phyloP scores from a whole-genome alignment of 257 asterid genomes.

The Penstemon davidsonii region DNA sequence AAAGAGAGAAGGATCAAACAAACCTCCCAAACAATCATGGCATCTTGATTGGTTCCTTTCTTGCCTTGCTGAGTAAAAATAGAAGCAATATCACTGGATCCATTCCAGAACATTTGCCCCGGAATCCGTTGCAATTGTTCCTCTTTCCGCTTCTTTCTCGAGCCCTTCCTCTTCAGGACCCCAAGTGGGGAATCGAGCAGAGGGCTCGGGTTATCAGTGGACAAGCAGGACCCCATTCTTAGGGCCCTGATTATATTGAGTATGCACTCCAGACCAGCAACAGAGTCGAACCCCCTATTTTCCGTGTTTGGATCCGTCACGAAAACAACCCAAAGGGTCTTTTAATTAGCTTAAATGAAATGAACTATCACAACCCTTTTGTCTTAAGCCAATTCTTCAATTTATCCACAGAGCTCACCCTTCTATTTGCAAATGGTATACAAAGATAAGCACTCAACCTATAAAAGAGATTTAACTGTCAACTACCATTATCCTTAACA shows the following conservation, averaged over 20 bases:
- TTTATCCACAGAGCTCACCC: conserved; percentile 19
- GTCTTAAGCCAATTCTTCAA: conserved; percentile 9
- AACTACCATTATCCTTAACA: conserved; percentile 34
- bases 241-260: conserved; percentile 87
- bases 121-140: conserved; percentile 72
- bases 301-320: conserved; percentile 73
- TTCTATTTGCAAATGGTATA: conserved; percentile 11
- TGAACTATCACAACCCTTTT: conserved; percentile 15
- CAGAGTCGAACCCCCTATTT: conserved; percentile 52
- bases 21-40: conserved; percentile 99
- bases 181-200: conserved; percentile 64
- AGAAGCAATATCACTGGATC: conserved; percentile 72
- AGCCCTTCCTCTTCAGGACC: conserved; percentile 45
- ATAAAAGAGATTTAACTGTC: conserved; percentile 23
- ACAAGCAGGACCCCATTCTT: conserved; percentile 96
- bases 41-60: conserved; percentile 96
- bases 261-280: conserved; percentile 90
- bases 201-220: conserved; percentile 85
- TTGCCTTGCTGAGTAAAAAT: conserved; percentile 84
- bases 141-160: conserved; percentile 54
- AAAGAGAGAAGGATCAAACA: conserved; percentile 25
- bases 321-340: conserved; percentile 22
- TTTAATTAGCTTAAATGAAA: conserved; percentile 13
- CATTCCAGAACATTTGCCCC: conserved; percentile 78
- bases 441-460: conserved; percentile 31